phyloP scores from a whole-genome alignment of 768 basidiomycete species.

The Kwoniella newhampshirensis region DNA sequence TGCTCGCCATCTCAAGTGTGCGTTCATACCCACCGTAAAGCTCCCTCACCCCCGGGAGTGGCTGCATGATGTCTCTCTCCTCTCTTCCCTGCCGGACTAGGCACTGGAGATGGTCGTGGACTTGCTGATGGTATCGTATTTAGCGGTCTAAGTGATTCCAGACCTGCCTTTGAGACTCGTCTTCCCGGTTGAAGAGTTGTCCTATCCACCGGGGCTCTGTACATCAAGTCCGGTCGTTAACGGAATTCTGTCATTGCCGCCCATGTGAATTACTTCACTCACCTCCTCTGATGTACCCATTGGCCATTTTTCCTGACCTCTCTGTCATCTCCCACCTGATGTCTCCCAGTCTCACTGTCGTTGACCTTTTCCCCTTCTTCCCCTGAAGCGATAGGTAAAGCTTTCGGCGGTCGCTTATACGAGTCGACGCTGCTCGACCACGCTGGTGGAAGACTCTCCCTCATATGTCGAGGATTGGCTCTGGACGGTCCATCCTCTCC shows the following conservation, averaged over 20 bases:
- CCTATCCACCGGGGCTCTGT: slow-evolving; percentile 76
- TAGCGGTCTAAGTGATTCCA: slow-evolving; percentile 59
- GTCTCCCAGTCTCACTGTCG: slow-evolving; percentile 10
- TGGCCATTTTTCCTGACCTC: slow-evolving; percentile 86
- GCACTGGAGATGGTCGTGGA: slow-evolving; percentile 15
- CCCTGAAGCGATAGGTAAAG: neutral
- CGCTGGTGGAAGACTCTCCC: slow-evolving; percentile 72
- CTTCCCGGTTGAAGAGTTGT: slow-evolving; percentile 84
- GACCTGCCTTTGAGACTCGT: slow-evolving; percentile 86
- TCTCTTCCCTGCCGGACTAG: slow-evolving; percentile 7
- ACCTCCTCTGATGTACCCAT: slow-evolving; percentile 74
- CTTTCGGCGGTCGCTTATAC: slow-evolving; percentile 7
- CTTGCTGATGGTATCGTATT: slow-evolving; percentile 10
- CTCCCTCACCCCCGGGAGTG: slow-evolving; percentile 31
- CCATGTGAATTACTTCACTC: no score
- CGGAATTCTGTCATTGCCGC: no score
- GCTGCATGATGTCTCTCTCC: slow-evolving; percentile 8
- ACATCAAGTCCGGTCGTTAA: no score
- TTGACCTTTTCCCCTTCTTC: slow-evolving; percentile 15
- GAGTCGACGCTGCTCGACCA: slow-evolving; percentile 52
- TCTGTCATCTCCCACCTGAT: slow-evolving; percentile 57
- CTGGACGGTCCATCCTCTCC: slow-evolving; percentile 55
- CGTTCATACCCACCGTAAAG: slow-evolving; percentile 29
- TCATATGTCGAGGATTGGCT: slow-evolving; percentile 64
- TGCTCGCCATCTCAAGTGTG: no score